These are phyloP conservation scores for Syncephalis plumigaleata DNA, from an alignment of 371 early-diverging fungal species.

Conservation along the genomic window DNA sequence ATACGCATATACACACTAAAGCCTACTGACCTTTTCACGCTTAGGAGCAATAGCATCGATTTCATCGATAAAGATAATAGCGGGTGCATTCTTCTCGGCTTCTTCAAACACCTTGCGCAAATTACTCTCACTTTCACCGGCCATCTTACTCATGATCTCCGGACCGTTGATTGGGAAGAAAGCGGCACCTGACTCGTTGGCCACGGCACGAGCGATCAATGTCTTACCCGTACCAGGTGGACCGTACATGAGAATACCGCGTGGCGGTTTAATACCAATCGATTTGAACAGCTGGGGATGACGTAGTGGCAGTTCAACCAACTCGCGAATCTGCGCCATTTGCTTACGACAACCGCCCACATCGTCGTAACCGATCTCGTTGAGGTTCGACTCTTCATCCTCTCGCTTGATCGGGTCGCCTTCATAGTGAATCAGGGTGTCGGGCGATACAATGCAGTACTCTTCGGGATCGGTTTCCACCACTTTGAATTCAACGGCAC, in stretches of 20 bases:
- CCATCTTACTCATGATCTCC: constrained; percentile 99
- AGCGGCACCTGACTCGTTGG: constrained; percentile 61
- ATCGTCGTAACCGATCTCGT: constrained; percentile 97
- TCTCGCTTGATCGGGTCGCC: constrained; percentile 97
- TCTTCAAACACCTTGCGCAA: constrained; percentile 98
- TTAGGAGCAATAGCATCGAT: constrained; percentile 98
- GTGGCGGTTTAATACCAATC: constrained; percentile 98
- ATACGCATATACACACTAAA: not conserved
- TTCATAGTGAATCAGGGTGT: constrained; percentile 96
- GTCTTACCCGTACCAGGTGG: constrained; percentile 98
- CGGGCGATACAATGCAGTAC: constrained; percentile 94
- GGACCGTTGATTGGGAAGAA: constrained; percentile 98
- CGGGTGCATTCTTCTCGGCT: constrained; percentile 96
- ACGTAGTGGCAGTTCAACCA: constrained; percentile 97
- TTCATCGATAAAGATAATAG: constrained; percentile 98
- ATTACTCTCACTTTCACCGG: constrained; percentile 97
- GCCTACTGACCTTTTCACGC: constrained; percentile 84
- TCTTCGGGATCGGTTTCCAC: constrained; percentile 90
- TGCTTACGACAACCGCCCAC: constrained; percentile 99
- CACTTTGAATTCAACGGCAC: constrained; percentile 98
- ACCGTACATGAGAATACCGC: constrained; percentile 96
- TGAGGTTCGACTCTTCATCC: constrained; percentile 89
- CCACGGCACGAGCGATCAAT: constrained; percentile 61
- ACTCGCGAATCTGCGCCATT: constrained; percentile 98
- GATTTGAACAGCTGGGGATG: constrained; percentile 96